Base-by-base conservation (phyloP, 768 basidiomycete species). In the Panus rudis region DNA sequence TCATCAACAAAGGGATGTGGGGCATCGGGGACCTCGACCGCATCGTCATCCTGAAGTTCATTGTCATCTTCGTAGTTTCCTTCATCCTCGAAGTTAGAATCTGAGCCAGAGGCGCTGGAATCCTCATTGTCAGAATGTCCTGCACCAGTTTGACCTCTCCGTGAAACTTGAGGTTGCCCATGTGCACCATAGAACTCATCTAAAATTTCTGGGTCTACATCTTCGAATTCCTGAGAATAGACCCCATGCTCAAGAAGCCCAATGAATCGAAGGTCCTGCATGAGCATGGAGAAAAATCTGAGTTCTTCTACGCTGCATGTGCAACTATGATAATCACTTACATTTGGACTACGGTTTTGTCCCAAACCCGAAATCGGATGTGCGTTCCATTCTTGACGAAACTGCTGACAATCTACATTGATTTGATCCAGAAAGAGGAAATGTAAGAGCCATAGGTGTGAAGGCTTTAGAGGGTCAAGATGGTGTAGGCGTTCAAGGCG, bases 381-480 rank as follows among this genome's bases (percentile, higher is more conserved):
- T 4, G 52, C 26, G 42, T 73, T 75, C 70, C 71, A 73, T 4
- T 64, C 50, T 2, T 46, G 1, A 11, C 52, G 49, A 44, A 72
- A 72, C 6, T 40, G 24, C 0, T 43, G 2, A 37, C 69, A 71
- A 38, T 71, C 68, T 0, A 39, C 13, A 26, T 72, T 67, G 19
- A 74, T 62, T 0, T 28, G 25, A 2, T 54, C 43, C 0, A 74
- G 58, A 45, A 73, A 75, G 0, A 74, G 53, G 25, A 24, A 20
- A 21, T 73, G 68, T 0, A 76, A 50, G 0, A 76, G 56, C 73
- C 73, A 74, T 0, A 69, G 47, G 45, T 75, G 72, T 11, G 41
- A 10, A 0, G 56, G 45, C 16, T 70, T 53, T 0, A 43, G 37
- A 0, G 42, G 17, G 34, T 74, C 54, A 0, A 75, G 60, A 2